Evolutionary conservation across 1,284 basidiomycete species (phyloP), one percentile per base, ranked within the genome.

Genomic region (Ceratobasidium sp.): DNA sequence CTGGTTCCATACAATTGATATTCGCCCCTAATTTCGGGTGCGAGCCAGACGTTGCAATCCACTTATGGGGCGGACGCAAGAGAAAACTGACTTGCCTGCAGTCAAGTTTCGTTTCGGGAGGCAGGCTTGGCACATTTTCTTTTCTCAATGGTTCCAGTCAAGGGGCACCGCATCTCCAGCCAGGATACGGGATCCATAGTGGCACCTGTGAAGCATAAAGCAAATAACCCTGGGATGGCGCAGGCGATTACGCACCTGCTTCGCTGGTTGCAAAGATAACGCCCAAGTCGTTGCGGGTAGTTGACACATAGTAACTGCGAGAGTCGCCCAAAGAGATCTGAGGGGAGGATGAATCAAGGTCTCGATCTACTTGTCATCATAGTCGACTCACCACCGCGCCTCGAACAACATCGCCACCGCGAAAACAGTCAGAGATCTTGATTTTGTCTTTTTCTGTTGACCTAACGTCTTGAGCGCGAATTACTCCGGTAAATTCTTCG

Each of bases 401-500:
- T 76, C 93, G 90, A 32, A 99, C 93, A 67, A 98, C 93, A 82
- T 99, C 97, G 3, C 98, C 96, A 0, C 96, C 93, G 49, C 98
- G 87, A 83, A 98, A 99, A 79, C 95, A 98, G 77, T 98, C 94
- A 41, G 89, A 90, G 76, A 98, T 93, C 82, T 94, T 96, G 74
- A 98, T 88, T 80, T 91, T 93, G 83, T 97, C 95, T 78, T 94
- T 94, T 79, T 98, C 95, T 1, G 95, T 96, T 32, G 91, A 90
- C 58, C 95, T 83, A n/a, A 98, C 90, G 81, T 99, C 98, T 81
- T 97, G 94, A 3, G 89, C 85, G 41, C 97, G 89, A 73, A 99
- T 93, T 8, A 98, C 91, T 14, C 97, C 97, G 0, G 89, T 91
- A 77, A 98, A 98, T 77, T 98, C 96, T 82, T 96, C 95, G n/a